Evolutionary conservation across 2,329 filamentous ascomycete species (phyloP).

Genomic region (Monosporascus sp.): DNA sequence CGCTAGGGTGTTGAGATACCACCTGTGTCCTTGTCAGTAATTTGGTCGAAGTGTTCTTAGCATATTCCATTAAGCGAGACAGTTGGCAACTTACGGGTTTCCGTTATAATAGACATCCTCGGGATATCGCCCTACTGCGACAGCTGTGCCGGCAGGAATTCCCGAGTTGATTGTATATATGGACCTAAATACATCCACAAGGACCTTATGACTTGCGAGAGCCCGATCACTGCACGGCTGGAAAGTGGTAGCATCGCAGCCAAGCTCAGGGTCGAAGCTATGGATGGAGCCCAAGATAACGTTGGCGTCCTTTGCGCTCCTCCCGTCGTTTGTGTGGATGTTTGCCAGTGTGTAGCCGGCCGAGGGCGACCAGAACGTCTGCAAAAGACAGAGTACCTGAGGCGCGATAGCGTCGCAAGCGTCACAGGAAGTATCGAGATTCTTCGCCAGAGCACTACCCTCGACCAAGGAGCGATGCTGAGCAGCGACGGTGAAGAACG

Average conservation of each 20-base stretch:
- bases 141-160: conserved; percentile 52
- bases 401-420: conserved; percentile 62
- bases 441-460: conserved; percentile 60
- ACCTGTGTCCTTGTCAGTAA: conserved; percentile 29
- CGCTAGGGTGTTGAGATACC: conserved; percentile 72
- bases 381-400: conserved; percentile 66
- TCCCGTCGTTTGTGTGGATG: conserved; percentile 55
- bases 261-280: conserved; percentile 61
- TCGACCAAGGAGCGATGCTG: conserved; percentile 66
- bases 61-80: too few relatives aligned
- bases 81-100: conserved; percentile 48
- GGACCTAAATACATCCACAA: conserved; percentile 69
- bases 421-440: conserved; percentile 54
- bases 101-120: conserved; percentile 73
- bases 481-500: conserved; percentile 71
- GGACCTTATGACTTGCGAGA: conserved; percentile 70
- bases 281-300: conserved; percentile 62
- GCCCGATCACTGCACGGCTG: conserved; percentile 69
- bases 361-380: conserved; percentile 64
- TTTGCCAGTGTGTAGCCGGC: conserved; percentile 64
- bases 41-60: too few relatives aligned
- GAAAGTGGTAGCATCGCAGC: conserved; percentile 67
- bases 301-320: conserved; percentile 68
- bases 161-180: conserved; percentile 67
- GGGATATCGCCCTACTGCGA: conserved; percentile 61